Base-by-base conservation (phyloP, 345 rosid species). In the Anacardium occidentale region DNA sequence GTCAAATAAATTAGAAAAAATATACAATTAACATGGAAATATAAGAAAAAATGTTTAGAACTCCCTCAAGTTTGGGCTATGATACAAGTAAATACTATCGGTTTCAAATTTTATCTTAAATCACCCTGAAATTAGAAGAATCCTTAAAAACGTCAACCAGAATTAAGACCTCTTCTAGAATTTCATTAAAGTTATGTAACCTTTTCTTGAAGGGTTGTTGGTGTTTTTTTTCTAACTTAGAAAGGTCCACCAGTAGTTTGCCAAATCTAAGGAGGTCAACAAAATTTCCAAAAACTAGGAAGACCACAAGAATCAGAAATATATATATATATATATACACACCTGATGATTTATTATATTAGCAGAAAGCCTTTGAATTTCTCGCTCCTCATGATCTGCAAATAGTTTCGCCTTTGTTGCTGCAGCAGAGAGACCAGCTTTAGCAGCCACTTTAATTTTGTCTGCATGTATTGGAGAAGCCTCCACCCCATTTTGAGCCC, bases 341-440 rank as follows among this genome's bases (percentile, higher is more conserved):
- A 89, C 99, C 96, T 94, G 98, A 79, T 94, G 93, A 76, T 95
- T 95, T 77, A 95, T 83, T 29, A 95, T 92, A 77, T 89, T 95
- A 34, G 99, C 99, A 70, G 98, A 92, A 15, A 92, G 86, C 79
- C 98, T 89, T 82, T 95, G 99, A 75, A 95, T 95, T 83, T 95
- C 99, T 5, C 99, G 89, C 72, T 92, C 99, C 78, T 95, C 98
- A 74, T 92, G 99, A 81, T 95, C 99, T 0, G 99, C 99, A 88
- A 95, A 95, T 77, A 92, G 80, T 78, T 95, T 95, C 55, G 97
- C 94, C 81, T 95, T 95, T 29, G 88, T 92, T 64, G 99, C 98
- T 57, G 99, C 97, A 74, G 98, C 97, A 72, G 97, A 80, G 80
- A 95, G 91, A 74, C 99, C 98, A 52, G 81, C 93, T 85, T 82